These are phyloP conservation scores for Austropuccinia psidii DNA, from an alignment of 1,284 basidiomycete genomes.

Conservation along the genomic window DNA sequence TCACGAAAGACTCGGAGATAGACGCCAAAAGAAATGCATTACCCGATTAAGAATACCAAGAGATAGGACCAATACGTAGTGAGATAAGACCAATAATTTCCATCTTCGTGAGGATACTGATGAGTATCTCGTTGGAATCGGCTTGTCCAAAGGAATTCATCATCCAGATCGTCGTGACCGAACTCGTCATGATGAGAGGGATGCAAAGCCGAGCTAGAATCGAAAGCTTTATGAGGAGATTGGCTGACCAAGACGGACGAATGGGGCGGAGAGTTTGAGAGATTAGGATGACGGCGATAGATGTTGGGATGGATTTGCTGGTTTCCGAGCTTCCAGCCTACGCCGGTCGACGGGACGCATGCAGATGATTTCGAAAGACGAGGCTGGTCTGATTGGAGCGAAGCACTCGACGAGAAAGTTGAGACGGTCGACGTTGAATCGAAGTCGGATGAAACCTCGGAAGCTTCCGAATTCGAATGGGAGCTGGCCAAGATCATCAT, in stretches of 20 bases:
- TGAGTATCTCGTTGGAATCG: background rate
- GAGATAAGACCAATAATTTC: conserved; percentile 40
- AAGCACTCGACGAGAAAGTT: no score
- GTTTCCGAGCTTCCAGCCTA: conserved; percentile 7
- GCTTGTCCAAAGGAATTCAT: conserved; percentile 9
- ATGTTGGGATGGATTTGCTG: conserved; percentile 3
- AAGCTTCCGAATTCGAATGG: no score
- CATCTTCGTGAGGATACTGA: conserved; percentile 36
- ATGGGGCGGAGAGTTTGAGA: background rate
- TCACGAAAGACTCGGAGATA: conserved; percentile 51
- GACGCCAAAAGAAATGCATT: conserved; percentile 34
- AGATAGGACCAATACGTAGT: conserved; percentile 45
- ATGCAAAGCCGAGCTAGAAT: background rate
- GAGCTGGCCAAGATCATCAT: no score
- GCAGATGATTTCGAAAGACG: no score
- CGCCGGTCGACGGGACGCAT: conserved; percentile 1
- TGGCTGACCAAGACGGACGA: background rate
- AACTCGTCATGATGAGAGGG: conserved; percentile 47
- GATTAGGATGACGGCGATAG: background rate
- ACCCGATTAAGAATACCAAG: conserved; percentile 18
- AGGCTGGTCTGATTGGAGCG: no score
- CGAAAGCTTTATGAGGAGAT: background rate
- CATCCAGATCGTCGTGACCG: conserved; percentile 41
- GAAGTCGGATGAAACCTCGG: no score
- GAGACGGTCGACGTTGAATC: no score